Percentiles rank a stretch among this genome's conserved stretches.
phyloP scores from a whole-genome alignment of 352 stramenopile species.

The Globisporangium iwayamae region DNA sequence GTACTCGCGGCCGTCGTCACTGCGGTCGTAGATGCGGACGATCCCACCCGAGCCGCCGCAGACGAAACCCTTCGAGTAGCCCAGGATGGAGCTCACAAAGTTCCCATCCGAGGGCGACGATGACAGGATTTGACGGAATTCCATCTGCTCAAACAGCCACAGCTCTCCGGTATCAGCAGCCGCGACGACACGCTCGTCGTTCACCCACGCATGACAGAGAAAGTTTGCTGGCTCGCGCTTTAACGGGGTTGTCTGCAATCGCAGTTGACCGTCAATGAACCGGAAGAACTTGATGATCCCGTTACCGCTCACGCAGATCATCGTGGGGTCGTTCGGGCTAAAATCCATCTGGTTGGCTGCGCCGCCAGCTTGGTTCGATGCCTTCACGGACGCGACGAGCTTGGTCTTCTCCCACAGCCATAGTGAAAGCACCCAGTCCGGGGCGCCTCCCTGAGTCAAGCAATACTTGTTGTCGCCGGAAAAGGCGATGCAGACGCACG shows the following conservation, averaged over 20 bases:
- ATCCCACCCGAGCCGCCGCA: constrained; percentile 72
- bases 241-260: constrained; percentile 58
- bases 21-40: constrained; percentile 83
- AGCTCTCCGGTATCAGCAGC: constrained; percentile 88
- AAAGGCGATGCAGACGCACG: constrained; percentile 83
- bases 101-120: constrained; percentile 76
- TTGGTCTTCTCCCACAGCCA: constrained; percentile 94
- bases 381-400: constrained; percentile 69
- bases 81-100: constrained; percentile 78
- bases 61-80: constrained; percentile 90
- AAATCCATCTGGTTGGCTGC: constrained; percentile 88
- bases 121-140: constrained; percentile 81
- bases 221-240: constrained; percentile 87
- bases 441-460: constrained; percentile 83
- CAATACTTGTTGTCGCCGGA: constrained; percentile 89
- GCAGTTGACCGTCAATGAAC: constrained; percentile 80
- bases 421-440: constrained; percentile 89
- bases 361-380: constrained; percentile 60
- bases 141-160: constrained; percentile 91
- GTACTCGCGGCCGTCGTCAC: constrained; percentile 81
- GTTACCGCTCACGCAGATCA: constrained; percentile 87
- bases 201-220: constrained; percentile 89
- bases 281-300: constrained; percentile 89
- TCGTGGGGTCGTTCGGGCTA: constrained; percentile 78
- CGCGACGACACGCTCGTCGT: constrained; percentile 88